Percentiles rank a stretch among this genome's conserved stretches.
These are phyloP conservation scores for Boletellus ananas DNA, from an alignment of 768 basidiomycete genomes.

Conservation along the genomic window DNA sequence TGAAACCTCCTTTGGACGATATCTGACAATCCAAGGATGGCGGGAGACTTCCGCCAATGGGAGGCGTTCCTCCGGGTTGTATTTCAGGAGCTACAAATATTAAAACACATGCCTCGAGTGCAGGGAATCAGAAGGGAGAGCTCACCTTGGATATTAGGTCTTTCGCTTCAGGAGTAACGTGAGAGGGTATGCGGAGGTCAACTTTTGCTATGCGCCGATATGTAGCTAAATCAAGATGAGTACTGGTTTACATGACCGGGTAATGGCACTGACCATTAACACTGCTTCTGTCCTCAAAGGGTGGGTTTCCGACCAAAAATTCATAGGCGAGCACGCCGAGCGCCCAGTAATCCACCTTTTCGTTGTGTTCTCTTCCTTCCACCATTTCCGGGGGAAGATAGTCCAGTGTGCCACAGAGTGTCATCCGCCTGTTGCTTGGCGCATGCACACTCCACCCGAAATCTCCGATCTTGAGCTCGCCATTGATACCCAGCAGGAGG, in stretches of 20 bases:
- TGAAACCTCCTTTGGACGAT: slow-evolving; percentile 48
- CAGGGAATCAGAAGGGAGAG: background rate
- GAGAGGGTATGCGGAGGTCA: slow-evolving; percentile 55
- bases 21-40: slow-evolving; percentile 85
- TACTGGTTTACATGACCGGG: background rate
- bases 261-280: slow-evolving; percentile 56
- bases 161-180: slow-evolving; percentile 41
- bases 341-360: slow-evolving; percentile 95
- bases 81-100: slow-evolving; percentile 66
- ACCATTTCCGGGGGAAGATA: slow-evolving; percentile 99
- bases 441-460: slow-evolving; percentile 99
- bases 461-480: slow-evolving; percentile 96
- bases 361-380: slow-evolving; percentile 82
- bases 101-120: slow-evolving; percentile 8
- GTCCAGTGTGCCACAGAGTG: slow-evolving; percentile 93
- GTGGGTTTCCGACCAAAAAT: slow-evolving; percentile 80
- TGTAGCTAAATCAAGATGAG: slow-evolving; percentile 53
- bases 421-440: slow-evolving; percentile 82
- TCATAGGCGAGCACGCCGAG: slow-evolving; percentile 96
- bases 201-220: slow-evolving; percentile 86
- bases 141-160: slow-evolving; percentile 44
- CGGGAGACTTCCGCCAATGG: slow-evolving; percentile 67
- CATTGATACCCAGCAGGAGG: slow-evolving; percentile 87
- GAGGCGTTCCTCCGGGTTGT: slow-evolving; percentile 74
- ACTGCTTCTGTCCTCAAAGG: slow-evolving; percentile 83